Evolutionary conservation across 768 basidiomycete genomes (phyloP), one percentile per base, ranked within the genome.

Genomic region (Leucogyrophana mollusca): DNA sequence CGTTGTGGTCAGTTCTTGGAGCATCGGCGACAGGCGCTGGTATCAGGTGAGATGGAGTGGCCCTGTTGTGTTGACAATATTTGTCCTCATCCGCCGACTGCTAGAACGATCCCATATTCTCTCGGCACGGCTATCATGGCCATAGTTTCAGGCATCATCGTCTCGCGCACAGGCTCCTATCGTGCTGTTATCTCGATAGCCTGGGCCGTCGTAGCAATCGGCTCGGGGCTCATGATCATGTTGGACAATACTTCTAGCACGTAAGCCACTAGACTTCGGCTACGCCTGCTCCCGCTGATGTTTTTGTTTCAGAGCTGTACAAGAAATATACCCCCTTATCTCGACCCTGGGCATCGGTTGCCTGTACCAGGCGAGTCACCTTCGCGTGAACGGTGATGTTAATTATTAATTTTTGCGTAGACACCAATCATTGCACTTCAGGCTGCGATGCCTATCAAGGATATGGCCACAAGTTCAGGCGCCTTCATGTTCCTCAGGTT

Each of bases 391-490:
- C 27, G 7, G 17, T 16, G 4, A 17, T 34, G 36, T 33, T 34
- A 9, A 40, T 30, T 10, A 49, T 11, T 33, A 14, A 24, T 49
- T 33, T n/a, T 51, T 27, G 51, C 45, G 34, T 55, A 84, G 80
- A 72, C 73, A 4, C 88, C 87, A 0, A 65, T 90, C 6, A 80
- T 90, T 41, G 86, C 74, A 11, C 65, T 93, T 13, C 90, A 93
- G 66, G 87, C 89, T 1, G 84, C 90, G 1, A 94, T 94, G 90
- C 91, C 91, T 0, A 56, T 89, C 13, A 83, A 82, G 55, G 88
- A 92, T 52, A 90, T 92, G 88, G 88, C 90, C 2, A 90, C 90
- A 2, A 82, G 80, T 43, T 90, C 90, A 0, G 70, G 77, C 1
- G 80, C 82, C 0, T 86, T 85, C 56, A 77, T 78, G 17, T 84